These are phyloP conservation scores for Termitomyces sp. DNA, from an alignment of 768 basidiomycete species.

Conservation along the genomic window DNA sequence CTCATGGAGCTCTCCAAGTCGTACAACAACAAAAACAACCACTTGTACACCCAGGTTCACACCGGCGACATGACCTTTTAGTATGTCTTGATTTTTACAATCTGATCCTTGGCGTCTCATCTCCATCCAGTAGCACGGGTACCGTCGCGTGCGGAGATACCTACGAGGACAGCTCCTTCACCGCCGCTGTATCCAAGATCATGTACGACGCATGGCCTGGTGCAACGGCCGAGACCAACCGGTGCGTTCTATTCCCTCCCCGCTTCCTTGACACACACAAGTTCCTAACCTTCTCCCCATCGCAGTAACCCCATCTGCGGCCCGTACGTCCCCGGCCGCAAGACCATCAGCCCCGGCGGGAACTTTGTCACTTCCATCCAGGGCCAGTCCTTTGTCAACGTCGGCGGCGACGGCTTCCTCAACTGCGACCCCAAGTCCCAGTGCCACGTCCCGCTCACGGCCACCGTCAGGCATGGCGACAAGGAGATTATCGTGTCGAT, in stretches of 20 bases:
- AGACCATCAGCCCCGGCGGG: slow-evolving; percentile 15
- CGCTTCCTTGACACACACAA: neutral
- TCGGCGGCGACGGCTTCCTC: slow-evolving; percentile 26
- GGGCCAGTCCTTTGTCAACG: slow-evolving; percentile 13
- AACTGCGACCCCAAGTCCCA: slow-evolving; percentile 17
- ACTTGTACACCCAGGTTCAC: slow-evolving; percentile 18
- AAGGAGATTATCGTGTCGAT: slow-evolving; percentile 36
- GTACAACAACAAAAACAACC: slow-evolving; percentile 22
- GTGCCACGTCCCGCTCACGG: slow-evolving; percentile 20
- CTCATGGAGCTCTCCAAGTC: slow-evolving; percentile 24
- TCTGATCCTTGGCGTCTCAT: too few species aligned
- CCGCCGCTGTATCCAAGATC: slow-evolving; percentile 23
- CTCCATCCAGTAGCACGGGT: slow-evolving; percentile 24
- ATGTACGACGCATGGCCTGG: slow-evolving; percentile 26
- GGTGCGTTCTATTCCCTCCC: slow-evolving; percentile 14
- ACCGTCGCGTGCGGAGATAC: slow-evolving; percentile 27
- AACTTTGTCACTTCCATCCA: slow-evolving; percentile 18
- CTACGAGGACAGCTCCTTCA: slow-evolving; percentile 25
- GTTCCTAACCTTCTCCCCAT: neutral
- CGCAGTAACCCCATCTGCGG: slow-evolving; percentile 26
- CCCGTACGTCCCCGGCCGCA: slow-evolving; percentile 24
- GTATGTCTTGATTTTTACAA: too few species aligned
- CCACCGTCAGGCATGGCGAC: slow-evolving; percentile 23
- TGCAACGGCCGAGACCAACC: slow-evolving; percentile 20
- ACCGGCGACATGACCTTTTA: slow-evolving; percentile 28